These are phyloP conservation scores for Paraconiothyrium sp. DNA, from an alignment of 2,329 filamentous ascomycete genomes.

Conservation along the genomic window DNA sequence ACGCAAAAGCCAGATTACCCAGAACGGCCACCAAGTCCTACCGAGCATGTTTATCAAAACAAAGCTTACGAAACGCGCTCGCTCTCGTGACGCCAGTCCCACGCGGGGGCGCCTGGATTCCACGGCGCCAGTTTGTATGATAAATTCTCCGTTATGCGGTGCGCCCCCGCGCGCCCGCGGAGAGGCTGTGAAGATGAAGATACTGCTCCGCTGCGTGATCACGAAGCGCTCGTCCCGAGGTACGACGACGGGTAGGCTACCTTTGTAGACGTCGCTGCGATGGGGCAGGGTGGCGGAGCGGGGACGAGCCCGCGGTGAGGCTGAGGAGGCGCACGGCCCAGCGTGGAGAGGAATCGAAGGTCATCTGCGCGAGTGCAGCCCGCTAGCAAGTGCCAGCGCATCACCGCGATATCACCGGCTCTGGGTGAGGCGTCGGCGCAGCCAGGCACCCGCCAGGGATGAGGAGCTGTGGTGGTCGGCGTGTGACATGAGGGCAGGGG, in stretches of 20 bases:
- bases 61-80: background rate
- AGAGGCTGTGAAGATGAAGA: too few species aligned
- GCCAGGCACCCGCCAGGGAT: slow-evolving; percentile 39
- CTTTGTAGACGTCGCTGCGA: slow-evolving; percentile 3
- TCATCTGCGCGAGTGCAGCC: slow-evolving; percentile 35
- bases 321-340: slow-evolving; percentile 40
- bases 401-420: slow-evolving; percentile 36
- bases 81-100: slow-evolving; percentile 38
- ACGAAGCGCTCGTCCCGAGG: slow-evolving; percentile 23
- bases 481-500: slow-evolving; percentile 35
- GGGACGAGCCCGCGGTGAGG: slow-evolving; percentile 30
- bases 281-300: slow-evolving; percentile 31
- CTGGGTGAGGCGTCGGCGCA: slow-evolving; percentile 29
- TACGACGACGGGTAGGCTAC: background rate
- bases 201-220: slow-evolving; percentile 31
- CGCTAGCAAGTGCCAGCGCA: slow-evolving; percentile 51
- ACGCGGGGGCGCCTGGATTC: slow-evolving; percentile 27
- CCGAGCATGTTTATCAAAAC: background rate
- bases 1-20: background rate
- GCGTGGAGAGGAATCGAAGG: slow-evolving; percentile 46
- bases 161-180: too few species aligned
- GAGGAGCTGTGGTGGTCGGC: slow-evolving; percentile 40
- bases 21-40: background rate
- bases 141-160: too few species aligned
- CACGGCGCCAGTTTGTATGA: too few species aligned